Evolutionary conservation across 73 alveolate species (phyloP).

Genomic region (Paramecium pentaurelia): DNA sequence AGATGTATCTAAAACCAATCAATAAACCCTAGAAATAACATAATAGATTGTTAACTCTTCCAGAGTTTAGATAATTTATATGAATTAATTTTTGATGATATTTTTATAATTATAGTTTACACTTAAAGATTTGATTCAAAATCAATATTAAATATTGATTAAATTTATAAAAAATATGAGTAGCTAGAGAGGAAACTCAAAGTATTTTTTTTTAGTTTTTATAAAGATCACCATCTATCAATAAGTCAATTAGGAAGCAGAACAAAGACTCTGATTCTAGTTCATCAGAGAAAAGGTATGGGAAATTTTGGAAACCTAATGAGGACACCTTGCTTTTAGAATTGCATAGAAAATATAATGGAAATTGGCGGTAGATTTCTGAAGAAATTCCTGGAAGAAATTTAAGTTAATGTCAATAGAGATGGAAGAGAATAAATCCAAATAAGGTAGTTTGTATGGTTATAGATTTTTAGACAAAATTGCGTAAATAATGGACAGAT

Average conservation of each 20-base stretch:
- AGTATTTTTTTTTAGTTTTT: not conserved
- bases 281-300: slow-evolving; percentile 29
- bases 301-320: slow-evolving; percentile 4
- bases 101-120: not conserved
- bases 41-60: not conserved
- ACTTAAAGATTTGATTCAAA: not conserved
- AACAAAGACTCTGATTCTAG: slow-evolving; percentile 41
- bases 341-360: not conserved
- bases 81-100: not conserved
- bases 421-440: slow-evolving; percentile 35
- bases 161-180: not conserved
- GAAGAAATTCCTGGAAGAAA: not conserved
- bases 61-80: not conserved
- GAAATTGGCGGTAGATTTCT: not conserved
- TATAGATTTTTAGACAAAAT: not conserved
- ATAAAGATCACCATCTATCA: not conserved
- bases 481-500: slow-evolving; percentile 3
- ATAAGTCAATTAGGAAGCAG: not conserved
- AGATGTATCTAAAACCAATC: not conserved
- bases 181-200: not conserved
- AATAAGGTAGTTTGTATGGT: not conserved
- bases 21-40: not conserved
- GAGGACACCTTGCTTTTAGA: not conserved
- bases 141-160: not conserved
- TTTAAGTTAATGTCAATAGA: not conserved